Conservation (phyloP, 768 basidiomycete species). For the Amanita thiersii region DNA sequence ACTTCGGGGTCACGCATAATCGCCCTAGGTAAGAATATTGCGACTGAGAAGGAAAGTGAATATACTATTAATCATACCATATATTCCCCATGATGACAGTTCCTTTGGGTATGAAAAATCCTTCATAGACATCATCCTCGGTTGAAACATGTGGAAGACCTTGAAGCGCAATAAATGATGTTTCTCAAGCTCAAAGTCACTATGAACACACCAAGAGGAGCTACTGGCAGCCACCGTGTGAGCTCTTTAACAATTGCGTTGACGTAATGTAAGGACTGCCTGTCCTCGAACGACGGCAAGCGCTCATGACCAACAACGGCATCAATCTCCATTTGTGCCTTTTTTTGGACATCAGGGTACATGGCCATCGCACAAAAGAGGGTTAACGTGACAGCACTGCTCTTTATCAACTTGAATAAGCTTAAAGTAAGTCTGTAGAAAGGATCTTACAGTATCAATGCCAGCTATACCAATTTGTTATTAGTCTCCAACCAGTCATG, state of each 20-base stretch:
- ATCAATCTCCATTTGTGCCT: conserved; percentile 35
- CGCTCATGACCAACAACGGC: conserved; percentile 23
- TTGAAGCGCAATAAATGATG: conserved; percentile 4
- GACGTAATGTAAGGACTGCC: conserved; percentile 25
- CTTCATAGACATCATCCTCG: conserved; percentile 33
- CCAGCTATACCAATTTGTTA: too few species aligned
- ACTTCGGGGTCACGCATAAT: conserved; percentile 25
- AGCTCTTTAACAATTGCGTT: conserved; percentile 25
- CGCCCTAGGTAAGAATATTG: conserved; percentile 13
- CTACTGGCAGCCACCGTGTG: conserved; percentile 14
- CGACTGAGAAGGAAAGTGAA: not conserved
- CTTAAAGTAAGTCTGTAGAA: too few species aligned
- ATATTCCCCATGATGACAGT: conserved; percentile 21
- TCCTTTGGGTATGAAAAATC: conserved; percentile 25
- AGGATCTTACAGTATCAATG: too few species aligned
- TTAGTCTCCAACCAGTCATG: too few species aligned
- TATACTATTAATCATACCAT: conserved; percentile 13
- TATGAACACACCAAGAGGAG: conserved; percentile 12
- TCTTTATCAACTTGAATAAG: too few species aligned
- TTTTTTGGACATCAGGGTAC: conserved; percentile 25
- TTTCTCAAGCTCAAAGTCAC: not conserved
- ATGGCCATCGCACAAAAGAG: conserved; percentile 30
- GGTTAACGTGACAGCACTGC: too few species aligned
- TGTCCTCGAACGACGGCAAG: conserved; percentile 26
- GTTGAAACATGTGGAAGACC: conserved; percentile 21